Base-by-base conservation (phyloP, 805 yeast genomes). In the Saccharomycopsis vini region DNA sequence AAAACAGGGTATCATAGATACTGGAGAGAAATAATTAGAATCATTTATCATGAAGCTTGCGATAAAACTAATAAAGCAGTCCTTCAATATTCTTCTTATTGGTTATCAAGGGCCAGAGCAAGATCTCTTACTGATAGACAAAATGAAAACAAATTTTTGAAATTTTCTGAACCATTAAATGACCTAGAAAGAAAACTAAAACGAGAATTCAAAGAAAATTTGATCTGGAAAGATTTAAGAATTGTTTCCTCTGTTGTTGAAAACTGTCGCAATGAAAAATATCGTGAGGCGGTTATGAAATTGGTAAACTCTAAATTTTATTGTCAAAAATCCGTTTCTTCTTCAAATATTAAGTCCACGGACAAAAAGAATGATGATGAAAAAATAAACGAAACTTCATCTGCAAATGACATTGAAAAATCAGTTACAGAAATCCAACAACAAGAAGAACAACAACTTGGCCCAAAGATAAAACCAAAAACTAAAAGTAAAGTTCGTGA, bases 81-180 rank as follows among this genome's bases (percentile, higher is more conserved):
- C 21, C 9, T 19, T 5, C 40, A 43, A 16, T 32, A n/a, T 21
- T 30, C 40, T 2, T 31, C 43, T 16, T 49, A 49, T 39, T 52
- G 52, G 53, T 33, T 55, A n/a, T 34, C 46, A 5, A 36, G 54
- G 28, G 52, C 54, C 10, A 51, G 59, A 43, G 59, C 67, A 50
- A 52, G 62, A 40, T 60, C 62, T 2, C 50, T 64, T 43, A 51
- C 62, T 29, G 61, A 64, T n/a, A 15, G 6, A 6, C n/a, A 16
- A 16, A n/a, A 15, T 33, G 23, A 33, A 18, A 10, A 7, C n/a
- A 20, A 36, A 15, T 40, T 36, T 42, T 32, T 54, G 9, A 40
- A 44, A 26, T 45, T 53, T 28, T 41, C 42, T 9, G 35, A 40
- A 2, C 49, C 51, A 2, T 42, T 54, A 5, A 36, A 39, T 5